A percentile compares a stretch with the other conserved stretches of the same genome.
These are phyloP conservation scores for Fistulifera pelliculosa DNA, from an alignment of 108 stramenopile species.

Conservation along the genomic window DNA sequence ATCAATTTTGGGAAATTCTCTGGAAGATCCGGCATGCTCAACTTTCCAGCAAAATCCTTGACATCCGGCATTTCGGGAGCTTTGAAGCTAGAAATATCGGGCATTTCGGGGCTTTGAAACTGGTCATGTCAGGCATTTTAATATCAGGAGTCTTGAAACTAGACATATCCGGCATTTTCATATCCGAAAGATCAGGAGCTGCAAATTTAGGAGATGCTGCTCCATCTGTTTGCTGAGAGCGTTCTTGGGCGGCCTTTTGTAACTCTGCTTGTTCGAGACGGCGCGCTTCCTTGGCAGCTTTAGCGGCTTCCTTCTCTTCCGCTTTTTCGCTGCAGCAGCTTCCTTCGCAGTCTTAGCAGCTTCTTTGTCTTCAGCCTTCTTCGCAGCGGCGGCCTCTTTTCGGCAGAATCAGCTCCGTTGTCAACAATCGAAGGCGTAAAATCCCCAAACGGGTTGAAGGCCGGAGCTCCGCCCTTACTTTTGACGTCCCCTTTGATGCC, in stretches of 20 bases:
- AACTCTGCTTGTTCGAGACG: slow-evolving; percentile 30
- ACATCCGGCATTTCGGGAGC: slow-evolving; percentile 36
- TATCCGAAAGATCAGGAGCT: slow-evolving; percentile 3
- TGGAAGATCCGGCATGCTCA: slow-evolving; percentile 27
- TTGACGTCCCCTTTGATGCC: slow-evolving; percentile 9
- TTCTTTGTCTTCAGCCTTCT: slow-evolving; percentile 30
- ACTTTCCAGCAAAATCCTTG: slow-evolving; percentile 31
- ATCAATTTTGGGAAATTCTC: slow-evolving; percentile 22
- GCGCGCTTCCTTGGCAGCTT: slow-evolving; percentile 34
- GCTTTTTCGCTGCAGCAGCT: slow-evolving; percentile 39
- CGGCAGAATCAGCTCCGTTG: slow-evolving; percentile 28
- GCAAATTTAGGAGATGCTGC: slow-evolving; percentile 10
- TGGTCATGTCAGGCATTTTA: slow-evolving; percentile 22
- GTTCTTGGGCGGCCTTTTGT: slow-evolving; percentile 24
- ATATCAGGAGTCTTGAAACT: slow-evolving; percentile 22
- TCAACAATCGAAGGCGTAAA: slow-evolving; percentile 22
- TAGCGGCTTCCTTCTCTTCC: slow-evolving; percentile 35
- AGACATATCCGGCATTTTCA: slow-evolving; percentile 3
- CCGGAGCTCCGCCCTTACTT: slow-evolving; percentile 17
- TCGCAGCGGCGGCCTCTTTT: slow-evolving; percentile 34
- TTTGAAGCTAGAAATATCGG: slow-evolving; percentile 29
- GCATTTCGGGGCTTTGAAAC: slow-evolving; percentile 24
- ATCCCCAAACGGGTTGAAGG: slow-evolving; percentile 25
- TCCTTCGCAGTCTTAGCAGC: slow-evolving; percentile 26
- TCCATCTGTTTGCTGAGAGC: slow-evolving; percentile 12